phyloP scores from a whole-genome alignment of 805 yeast genomes.

The Candida vartiovaarae region DNA sequence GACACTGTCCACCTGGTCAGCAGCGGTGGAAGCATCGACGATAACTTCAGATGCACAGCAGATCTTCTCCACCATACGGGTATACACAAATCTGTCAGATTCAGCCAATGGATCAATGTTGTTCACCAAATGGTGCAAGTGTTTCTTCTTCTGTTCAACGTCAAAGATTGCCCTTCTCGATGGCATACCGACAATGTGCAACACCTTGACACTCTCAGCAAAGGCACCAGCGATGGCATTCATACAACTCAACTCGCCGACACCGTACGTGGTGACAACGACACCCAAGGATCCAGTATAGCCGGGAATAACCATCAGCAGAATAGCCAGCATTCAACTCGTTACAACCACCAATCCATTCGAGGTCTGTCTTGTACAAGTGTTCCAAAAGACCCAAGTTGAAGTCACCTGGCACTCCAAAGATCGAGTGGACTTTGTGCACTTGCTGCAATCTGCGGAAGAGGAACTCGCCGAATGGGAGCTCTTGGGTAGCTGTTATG shows the following conservation, averaged over 20 bases:
- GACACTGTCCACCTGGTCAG: slow-evolving; percentile 61
- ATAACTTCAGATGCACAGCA: slow-evolving; percentile 51
- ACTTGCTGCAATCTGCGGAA: slow-evolving; percentile 48
- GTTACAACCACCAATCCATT: slow-evolving; percentile 82
- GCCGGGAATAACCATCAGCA: slow-evolving; percentile 84
- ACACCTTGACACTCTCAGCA: slow-evolving; percentile 72
- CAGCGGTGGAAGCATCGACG: slow-evolving; percentile 37
- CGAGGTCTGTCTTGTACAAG: slow-evolving; percentile 44
- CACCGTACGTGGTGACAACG: slow-evolving; percentile 67
- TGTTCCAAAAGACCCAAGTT: slow-evolving; percentile 63
- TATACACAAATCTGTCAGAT: slow-evolving; percentile 65
- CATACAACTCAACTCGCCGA: slow-evolving; percentile 80
- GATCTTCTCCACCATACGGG: slow-evolving; percentile 49
- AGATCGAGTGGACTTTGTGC: slow-evolving; percentile 51
- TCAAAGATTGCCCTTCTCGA: slow-evolving; percentile 23
- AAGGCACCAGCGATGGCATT: slow-evolving; percentile 80
- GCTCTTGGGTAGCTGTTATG: not conserved
- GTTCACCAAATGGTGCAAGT: slow-evolving; percentile 59
- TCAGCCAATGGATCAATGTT: slow-evolving; percentile 35
- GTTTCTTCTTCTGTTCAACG: slow-evolving; percentile 21
- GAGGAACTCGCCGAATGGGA: slow-evolving; percentile 60
- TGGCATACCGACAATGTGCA: slow-evolving; percentile 78
- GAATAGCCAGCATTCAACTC: slow-evolving; percentile 88
- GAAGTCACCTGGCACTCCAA: slow-evolving; percentile 80
- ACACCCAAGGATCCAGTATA: slow-evolving; percentile 58